phyloP scores from a whole-genome alignment of 73 alveolate genomes.

The Symbiodinium pilosum region DNA sequence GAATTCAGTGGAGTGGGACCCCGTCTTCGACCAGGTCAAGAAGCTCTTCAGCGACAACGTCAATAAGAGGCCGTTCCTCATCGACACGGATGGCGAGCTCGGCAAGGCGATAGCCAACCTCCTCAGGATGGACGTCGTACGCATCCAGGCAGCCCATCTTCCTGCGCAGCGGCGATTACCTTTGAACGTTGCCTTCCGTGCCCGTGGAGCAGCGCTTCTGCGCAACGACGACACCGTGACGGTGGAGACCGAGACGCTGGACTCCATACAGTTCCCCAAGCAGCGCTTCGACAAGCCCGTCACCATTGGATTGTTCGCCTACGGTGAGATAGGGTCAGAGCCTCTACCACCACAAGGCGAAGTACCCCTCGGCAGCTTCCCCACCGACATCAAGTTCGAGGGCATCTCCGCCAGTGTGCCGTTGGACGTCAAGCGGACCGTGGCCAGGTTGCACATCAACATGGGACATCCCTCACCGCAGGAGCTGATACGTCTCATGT shows the following conservation, averaged over 20 bases:
- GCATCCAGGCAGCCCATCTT: background rate
- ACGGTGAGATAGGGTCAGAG: background rate
- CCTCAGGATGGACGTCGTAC: background rate
- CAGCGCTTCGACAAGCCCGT: constrained; percentile 21
- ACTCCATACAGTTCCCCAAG: background rate
- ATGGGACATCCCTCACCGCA: constrained; percentile 49
- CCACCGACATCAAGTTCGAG: constrained; percentile 6
- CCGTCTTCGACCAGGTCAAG: background rate
- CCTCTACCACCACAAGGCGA: background rate
- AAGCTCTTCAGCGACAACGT: background rate
- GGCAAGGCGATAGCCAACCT: background rate
- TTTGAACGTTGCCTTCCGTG: background rate
- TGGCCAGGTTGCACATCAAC: constrained; percentile 20
- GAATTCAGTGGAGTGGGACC: background rate
- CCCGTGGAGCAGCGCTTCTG: constrained; percentile 8
- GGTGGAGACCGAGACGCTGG: constrained; percentile 2
- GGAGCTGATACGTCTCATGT: background rate
- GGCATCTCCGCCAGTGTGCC: background rate
- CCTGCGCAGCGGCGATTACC: background rate
- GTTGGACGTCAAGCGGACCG: background rate
- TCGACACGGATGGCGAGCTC: background rate
- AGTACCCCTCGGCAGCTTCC: background rate
- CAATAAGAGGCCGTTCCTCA: background rate
- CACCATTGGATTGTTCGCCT: background rate
- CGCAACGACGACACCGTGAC: background rate